Conservation (phyloP, 2,329 filamentous ascomycete genomes). For the Plectosphaerella plurivora region DNA sequence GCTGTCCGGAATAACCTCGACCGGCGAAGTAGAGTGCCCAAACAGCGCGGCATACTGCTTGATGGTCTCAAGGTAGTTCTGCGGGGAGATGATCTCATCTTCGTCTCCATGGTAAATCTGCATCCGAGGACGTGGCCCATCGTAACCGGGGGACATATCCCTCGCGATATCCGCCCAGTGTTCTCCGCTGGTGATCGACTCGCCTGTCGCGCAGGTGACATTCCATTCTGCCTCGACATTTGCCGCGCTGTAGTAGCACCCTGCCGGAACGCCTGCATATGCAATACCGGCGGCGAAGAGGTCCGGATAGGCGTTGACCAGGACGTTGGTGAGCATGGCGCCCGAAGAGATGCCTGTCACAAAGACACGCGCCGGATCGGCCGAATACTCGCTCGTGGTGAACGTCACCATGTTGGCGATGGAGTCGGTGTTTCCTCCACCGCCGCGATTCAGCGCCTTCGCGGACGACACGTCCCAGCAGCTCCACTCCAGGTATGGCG, state of each 20-base stretch:
- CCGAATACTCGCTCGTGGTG: conserved; percentile 45
- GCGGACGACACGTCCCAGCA: conserved; percentile 57
- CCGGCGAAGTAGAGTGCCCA: conserved; percentile 28
- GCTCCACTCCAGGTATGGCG: conserved; percentile 24
- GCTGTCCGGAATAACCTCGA: conserved; percentile 21
- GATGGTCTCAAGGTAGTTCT: conserved; percentile 53
- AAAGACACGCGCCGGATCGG: conserved; percentile 46
- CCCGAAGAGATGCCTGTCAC: conserved; percentile 46
- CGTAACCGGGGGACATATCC: conserved; percentile 38
- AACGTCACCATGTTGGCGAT: conserved; percentile 58
- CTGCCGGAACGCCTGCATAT: conserved; percentile 38
- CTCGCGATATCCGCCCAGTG: conserved; percentile 44
- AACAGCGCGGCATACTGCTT: conserved; percentile 52
- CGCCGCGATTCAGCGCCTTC: conserved; percentile 47
- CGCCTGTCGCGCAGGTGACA: conserved; percentile 43
- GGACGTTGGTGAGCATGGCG: conserved; percentile 48
- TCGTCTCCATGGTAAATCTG: conserved; percentile 53
- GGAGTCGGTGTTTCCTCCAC: conserved; percentile 50
- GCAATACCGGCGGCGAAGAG: conserved; percentile 38
- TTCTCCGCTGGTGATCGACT: conserved; percentile 33
- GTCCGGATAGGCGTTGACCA: conserved; percentile 42
- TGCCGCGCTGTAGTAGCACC: conserved; percentile 37
- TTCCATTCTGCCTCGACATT: conserved; percentile 43
- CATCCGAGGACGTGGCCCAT: conserved; percentile 46
- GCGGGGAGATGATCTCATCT: conserved; percentile 45